Evolutionary conservation across 2,329 filamentous ascomycete species (phyloP), one percentile per base, ranked within the genome.

Genomic region (Colletotrichum australisinense): DNA sequence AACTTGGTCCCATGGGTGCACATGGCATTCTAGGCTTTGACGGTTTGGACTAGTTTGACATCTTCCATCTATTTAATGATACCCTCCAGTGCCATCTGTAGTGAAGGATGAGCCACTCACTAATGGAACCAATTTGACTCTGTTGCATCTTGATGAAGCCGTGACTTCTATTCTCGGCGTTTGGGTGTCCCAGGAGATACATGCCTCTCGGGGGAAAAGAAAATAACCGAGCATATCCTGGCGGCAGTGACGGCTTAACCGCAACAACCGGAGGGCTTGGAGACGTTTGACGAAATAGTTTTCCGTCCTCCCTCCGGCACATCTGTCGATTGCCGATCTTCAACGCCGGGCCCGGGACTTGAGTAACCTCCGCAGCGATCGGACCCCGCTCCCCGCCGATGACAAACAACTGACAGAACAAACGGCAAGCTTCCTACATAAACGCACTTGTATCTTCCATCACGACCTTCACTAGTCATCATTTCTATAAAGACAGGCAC

Each of bases 1-100:
- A 86, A 63, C 80, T 88, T 6, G 87, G 87, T 3, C 85, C 86
- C 14, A 86, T 85, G 81, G 87, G 87, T 24, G 86, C 86, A 3
- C 87, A 89, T 57, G 87, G 87, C 62, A 82, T 89, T n/a, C 77
- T 88, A 75, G 85, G 84, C 5, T 88, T 89, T 72, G 84, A 86
- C 14, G 86, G 84, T 8, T 71, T 88, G 75, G 86, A 88, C 70
- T 88, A 42, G 77, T 74, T 42, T 32, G 14, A 56, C 9, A 35
- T 65, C 42, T 7, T 56, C 46, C 35, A 62, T 63, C 22, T 69
- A 46, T 58, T 22, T 69, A 70, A 65, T 75, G 71, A 75, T 75
- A 75, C 74, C 72, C 67, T 67, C 66, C 58, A 63, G 58, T 46
- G 63, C 57, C 58, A 53, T 49, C 63, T 55, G 42, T 59, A 60